A percentile compares a stretch with the other conserved stretches of the same genome.
phyloP scores from a whole-genome alignment of 805 yeast species.

The Jamesozyma spencerorum region DNA sequence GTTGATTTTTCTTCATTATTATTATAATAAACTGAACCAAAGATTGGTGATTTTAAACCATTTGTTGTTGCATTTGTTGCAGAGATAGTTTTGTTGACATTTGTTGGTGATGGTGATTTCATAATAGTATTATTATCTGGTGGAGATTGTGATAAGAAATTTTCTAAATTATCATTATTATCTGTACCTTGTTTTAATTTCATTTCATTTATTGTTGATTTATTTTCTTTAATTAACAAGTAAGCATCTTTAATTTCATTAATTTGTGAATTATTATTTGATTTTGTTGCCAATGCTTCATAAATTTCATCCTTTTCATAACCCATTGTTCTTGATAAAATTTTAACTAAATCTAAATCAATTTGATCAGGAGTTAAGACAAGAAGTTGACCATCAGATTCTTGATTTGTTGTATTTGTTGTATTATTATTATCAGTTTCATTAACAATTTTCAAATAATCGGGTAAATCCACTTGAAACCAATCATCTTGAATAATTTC shows the following conservation, averaged over 20 bases:
- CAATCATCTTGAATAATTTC: constrained; percentile 91
- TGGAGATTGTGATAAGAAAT: constrained; percentile 52
- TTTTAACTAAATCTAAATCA: constrained; percentile 68
- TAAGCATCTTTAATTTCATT: constrained; percentile 85
- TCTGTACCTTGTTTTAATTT: constrained; percentile 19
- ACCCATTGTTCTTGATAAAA: constrained; percentile 78
- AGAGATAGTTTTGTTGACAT: constrained; percentile 32
- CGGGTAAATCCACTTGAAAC: constrained; percentile 77
- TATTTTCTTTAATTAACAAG: constrained; percentile 71
- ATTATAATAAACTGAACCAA: constrained; percentile 20
- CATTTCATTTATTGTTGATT: constrained; percentile 56
- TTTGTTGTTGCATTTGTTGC: constrained; percentile 33
- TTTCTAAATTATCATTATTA: constrained; percentile 37
- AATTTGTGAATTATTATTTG: constrained; percentile 38
- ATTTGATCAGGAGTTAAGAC: constrained; percentile 27
- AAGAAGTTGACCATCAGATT: neutral
- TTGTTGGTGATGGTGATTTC: constrained; percentile 24
- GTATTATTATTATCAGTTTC: constrained; percentile 9
- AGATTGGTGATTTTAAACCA: constrained; percentile 7
- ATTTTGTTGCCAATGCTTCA: constrained; percentile 48
- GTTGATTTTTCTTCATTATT: constrained; percentile 41
- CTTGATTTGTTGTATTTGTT: neutral
- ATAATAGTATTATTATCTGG: constrained; percentile 29
- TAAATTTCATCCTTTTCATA: constrained; percentile 76
- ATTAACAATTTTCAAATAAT: constrained; percentile 53